Base-by-base conservation (phyloP, 2,329 filamentous ascomycete species). In the Colletotrichum tanaceti region DNA sequence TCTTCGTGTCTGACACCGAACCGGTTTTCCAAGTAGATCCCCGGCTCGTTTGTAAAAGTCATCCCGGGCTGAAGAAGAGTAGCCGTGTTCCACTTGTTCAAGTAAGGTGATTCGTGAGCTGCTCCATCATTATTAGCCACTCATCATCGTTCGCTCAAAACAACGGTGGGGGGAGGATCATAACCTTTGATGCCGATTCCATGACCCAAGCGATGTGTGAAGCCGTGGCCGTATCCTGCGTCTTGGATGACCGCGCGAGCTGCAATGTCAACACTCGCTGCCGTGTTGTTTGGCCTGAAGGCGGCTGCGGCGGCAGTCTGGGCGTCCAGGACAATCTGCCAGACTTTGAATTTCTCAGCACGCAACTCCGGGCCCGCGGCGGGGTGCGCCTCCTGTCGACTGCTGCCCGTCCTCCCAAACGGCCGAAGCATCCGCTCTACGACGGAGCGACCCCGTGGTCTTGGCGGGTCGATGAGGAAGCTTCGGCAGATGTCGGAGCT, bases 1-100 rank as follows among this genome's bases (percentile, higher is more conserved):
- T 90, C 88, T 73, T 91, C 89, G 73, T 90, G 87, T 44, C 88
- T 79, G 1, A 90, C 87, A 0, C 88, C 88, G 74, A 90, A 90
- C 55, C 83, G 83, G 32, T 83, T 83, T 24, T 86, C 81, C 0
- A 90, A 77, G 74, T 91, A 90, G 39, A 90, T 84, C 0, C 88
- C 89, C 0, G 89, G 88, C 77, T 91, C 89, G 11, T 85, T 85
- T 0, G 89, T 90, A 69, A 90, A 90, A 0, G 84, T 82, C 88
- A 90, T 90, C 0, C 88, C 88, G 0, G 85, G 78, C 53, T 80
- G 79, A 5, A 90, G 77, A 0, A 78, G 72, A 0, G 80, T 78
- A 2, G 74, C 76, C 2, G 78, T 79, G 72, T 90, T 90, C 65
- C 86, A 89, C 73, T 89, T 87, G 74, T 90, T 89, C 39, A 90